Percentiles rank a stretch among this genome's conserved stretches.
These are phyloP conservation scores for Pestalotiopsis sp. DNA, from an alignment of 2,329 filamentous ascomycete species.

Conservation along the genomic window DNA sequence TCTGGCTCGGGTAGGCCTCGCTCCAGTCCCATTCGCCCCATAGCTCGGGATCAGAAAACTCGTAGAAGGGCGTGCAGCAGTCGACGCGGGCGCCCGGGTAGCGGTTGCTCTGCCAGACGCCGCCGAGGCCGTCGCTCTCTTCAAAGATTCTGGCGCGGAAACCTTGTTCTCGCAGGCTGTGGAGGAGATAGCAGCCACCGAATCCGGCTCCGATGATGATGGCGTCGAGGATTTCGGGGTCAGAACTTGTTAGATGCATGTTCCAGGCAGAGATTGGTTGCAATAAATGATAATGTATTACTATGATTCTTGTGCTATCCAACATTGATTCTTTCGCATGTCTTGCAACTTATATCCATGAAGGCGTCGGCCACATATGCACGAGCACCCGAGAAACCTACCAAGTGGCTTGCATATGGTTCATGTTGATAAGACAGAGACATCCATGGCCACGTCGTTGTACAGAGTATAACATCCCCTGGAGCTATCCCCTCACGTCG, in stretches of 20 bases:
- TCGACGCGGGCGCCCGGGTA: background rate
- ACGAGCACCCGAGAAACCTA: background rate
- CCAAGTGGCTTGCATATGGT: background rate
- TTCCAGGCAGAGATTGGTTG: background rate
- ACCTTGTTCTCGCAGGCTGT: background rate
- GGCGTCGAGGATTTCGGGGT: background rate
- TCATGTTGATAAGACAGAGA: background rate
- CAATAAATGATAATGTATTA: background rate
- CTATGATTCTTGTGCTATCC: background rate
- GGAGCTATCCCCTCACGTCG: background rate
- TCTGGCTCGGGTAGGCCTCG: background rate
- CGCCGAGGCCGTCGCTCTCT: background rate
- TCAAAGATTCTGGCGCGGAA: background rate
- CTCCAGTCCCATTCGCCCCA: background rate
- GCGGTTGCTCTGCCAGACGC: background rate
- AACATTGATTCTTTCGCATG: background rate
- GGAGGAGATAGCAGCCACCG: background rate
- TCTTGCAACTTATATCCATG: background rate
- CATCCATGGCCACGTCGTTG: background rate
- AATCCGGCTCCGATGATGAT: background rate
- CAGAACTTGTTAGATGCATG: rapidly evolving
- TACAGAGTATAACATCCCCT: background rate
- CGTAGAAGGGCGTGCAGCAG: background rate
- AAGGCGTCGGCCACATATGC: background rate
- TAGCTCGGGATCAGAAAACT: background rate